Percentiles rank a stretch among this genome's conserved stretches.
These are phyloP conservation scores for Phtheirospermum japonicum DNA, from an alignment of 257 asterid genomes.

Conservation along the genomic window DNA sequence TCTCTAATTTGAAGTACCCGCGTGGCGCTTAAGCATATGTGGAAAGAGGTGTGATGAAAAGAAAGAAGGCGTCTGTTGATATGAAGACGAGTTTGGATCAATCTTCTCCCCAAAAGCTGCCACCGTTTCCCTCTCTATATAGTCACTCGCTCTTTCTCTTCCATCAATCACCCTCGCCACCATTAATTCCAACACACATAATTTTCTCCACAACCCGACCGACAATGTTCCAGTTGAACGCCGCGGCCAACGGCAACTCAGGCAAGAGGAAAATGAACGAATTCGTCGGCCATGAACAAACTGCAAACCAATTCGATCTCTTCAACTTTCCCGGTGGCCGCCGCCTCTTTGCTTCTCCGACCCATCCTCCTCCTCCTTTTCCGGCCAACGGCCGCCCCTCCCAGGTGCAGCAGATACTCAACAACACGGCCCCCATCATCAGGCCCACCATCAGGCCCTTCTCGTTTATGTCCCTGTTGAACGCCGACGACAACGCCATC, in stretches of 20 bases:
- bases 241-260: neutral
- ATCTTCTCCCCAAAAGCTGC: slow-evolving; percentile 19
- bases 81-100: neutral
- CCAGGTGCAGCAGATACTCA: slow-evolving; percentile 13
- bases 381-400: neutral
- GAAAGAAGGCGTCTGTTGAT: slow-evolving; percentile 33
- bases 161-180: slow-evolving; percentile 9
- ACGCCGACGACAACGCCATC: neutral
- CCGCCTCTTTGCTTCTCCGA: neutral
- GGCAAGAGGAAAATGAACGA: slow-evolving; percentile 44
- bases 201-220: neutral
- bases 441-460: slow-evolving; percentile 32
- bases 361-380: neutral
- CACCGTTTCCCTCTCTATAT: slow-evolving; percentile 45
- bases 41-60: neutral
- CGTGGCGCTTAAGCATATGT: neutral
- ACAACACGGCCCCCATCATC: slow-evolving; percentile 12
- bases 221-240: slow-evolving; percentile 22
- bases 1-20: neutral
- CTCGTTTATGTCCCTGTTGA: slow-evolving; percentile 33
- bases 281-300: neutral
- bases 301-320: neutral
- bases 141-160: neutral
- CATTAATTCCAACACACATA: neutral
- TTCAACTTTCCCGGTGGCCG: neutral